A percentile compares a stretch with the other conserved stretches of the same genome.
Evolutionary conservation across 768 basidiomycete species (phyloP).

Genomic region (Hydnum rufescens): DNA sequence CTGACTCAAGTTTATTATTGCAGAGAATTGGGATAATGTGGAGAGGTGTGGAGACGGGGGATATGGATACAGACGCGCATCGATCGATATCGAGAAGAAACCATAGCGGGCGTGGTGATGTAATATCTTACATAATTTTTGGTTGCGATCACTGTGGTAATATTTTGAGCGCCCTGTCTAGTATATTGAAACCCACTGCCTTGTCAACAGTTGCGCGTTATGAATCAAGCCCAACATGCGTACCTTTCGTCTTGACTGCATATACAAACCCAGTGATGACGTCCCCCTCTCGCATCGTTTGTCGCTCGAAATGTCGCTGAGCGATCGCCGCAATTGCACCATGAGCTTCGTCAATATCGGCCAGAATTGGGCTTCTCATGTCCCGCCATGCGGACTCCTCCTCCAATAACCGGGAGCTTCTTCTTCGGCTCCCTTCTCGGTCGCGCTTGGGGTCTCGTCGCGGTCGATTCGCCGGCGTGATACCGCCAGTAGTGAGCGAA

Average conservation of each 20-base stretch:
- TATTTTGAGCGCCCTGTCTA: too few relatives aligned
- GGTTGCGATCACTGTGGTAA: too few relatives aligned
- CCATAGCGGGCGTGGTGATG: too few relatives aligned
- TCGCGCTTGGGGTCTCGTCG: constrained; percentile 39
- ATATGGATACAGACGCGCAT: too few relatives aligned
- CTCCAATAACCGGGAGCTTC: constrained; percentile 55
- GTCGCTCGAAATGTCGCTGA: constrained; percentile 52
- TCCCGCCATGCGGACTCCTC: constrained; percentile 28
- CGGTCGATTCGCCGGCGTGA: constrained; percentile 49
- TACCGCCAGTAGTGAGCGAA: constrained; percentile 14
- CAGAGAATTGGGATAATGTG: too few relatives aligned
- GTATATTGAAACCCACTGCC: too few relatives aligned
- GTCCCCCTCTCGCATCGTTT: constrained; percentile 52
- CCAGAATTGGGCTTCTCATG: constrained; percentile 40
- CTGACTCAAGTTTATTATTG: too few relatives aligned
- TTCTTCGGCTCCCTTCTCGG: constrained; percentile 26
- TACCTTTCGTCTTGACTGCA: constrained; percentile 3
- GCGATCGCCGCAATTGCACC: constrained; percentile 45
- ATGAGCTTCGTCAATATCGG: constrained; percentile 51
- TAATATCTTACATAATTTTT: too few relatives aligned
- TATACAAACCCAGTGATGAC: constrained; percentile 3
- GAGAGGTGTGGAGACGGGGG: too few relatives aligned
- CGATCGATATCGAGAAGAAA: too few relatives aligned
- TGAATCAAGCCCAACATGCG: neutral
- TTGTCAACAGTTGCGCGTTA: too few relatives aligned